A percentile compares a stretch with the other conserved stretches of the same genome.
These are phyloP conservation scores for Cytospora chrysosperma DNA, from an alignment of 2,329 filamentous ascomycete species.

Conservation along the genomic window DNA sequence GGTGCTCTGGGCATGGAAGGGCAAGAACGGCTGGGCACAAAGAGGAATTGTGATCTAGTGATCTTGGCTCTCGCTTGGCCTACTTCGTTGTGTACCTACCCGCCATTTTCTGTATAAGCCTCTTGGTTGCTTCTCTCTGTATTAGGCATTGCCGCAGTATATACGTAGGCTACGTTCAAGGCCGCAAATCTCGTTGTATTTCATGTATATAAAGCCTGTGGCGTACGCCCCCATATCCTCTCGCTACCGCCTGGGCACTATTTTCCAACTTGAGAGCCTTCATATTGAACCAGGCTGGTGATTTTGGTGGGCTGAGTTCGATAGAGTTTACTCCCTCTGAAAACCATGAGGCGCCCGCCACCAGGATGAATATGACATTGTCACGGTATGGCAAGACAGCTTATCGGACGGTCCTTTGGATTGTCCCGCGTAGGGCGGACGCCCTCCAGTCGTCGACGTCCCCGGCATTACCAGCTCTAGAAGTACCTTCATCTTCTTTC, in stretches of 20 bases:
- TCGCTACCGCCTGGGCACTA: not conserved
- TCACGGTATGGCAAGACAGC: too few relatives aligned
- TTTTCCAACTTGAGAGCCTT: not conserved
- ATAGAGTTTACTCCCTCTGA: too few relatives aligned
- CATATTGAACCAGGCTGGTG: too few relatives aligned
- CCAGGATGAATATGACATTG: not conserved
- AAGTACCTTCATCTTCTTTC: not conserved
- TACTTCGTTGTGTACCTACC: not conserved
- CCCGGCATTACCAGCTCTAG: not conserved
- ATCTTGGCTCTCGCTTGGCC: not conserved
- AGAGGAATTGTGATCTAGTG: constrained; percentile 66
- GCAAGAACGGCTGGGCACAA: constrained; percentile 70
- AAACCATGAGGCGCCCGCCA: not conserved
- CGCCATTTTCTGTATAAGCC: not conserved
- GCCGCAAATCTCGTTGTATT: not conserved
- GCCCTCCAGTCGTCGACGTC: too few relatives aligned
- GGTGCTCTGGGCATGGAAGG: constrained; percentile 80
- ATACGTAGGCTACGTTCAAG: not conserved
- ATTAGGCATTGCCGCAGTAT: not conserved
- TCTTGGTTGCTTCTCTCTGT: not conserved
- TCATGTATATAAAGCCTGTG: not conserved
- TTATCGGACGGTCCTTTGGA: not conserved
- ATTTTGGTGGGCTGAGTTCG: not conserved
- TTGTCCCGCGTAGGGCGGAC: too few relatives aligned
- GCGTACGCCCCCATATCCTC: too few relatives aligned